Conservation (phyloP, 768 basidiomycete species). For the Lyophyllum semitale region DNA sequence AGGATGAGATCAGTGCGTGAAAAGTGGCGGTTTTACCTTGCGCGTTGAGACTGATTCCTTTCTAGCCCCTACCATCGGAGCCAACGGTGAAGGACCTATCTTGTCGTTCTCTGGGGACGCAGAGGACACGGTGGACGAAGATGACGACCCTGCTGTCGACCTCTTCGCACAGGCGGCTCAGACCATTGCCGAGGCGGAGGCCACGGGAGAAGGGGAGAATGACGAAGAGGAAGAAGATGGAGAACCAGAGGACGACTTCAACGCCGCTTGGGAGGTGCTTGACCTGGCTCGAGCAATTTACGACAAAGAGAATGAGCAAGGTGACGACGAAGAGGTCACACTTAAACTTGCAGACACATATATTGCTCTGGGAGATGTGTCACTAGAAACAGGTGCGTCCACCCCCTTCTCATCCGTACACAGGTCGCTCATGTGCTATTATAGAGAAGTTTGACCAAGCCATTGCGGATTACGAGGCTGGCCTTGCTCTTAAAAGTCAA, state of each 20-base stretch:
- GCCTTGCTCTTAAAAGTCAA: constrained; percentile 68
- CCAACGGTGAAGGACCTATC: constrained; percentile 52
- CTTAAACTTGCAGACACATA: constrained; percentile 91
- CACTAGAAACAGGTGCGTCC: constrained; percentile 87
- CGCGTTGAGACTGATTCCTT: background rate
- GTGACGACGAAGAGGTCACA: constrained; percentile 60
- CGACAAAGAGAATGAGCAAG: constrained; percentile 57
- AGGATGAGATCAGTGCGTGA: constrained; percentile 38
- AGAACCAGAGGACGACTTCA: constrained; percentile 96
- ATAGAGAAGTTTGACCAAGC: constrained; percentile 97
- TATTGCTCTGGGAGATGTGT: constrained; percentile 92
- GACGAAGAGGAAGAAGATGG: constrained; percentile 66
- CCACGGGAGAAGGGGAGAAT: constrained; percentile 49
- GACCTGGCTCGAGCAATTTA: constrained; percentile 91
- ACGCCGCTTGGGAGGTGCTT: constrained; percentile 97
- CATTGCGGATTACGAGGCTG: constrained; percentile 81
- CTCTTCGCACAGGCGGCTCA: constrained; percentile 62
- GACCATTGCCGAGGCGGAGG: constrained; percentile 44
- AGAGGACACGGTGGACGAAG: constrained; percentile 57
- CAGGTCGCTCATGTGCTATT: constrained; percentile 7
- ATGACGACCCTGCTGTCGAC: constrained; percentile 59
- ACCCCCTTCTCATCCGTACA: background rate
- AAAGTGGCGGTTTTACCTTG: background rate
- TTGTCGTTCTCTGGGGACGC: constrained; percentile 83
- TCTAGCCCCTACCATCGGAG: constrained; percentile 32